Evolutionary conservation across 768 basidiomycete species (phyloP), one percentile per base, ranked within the genome.

Genomic region (Crepidotus variabilis): DNA sequence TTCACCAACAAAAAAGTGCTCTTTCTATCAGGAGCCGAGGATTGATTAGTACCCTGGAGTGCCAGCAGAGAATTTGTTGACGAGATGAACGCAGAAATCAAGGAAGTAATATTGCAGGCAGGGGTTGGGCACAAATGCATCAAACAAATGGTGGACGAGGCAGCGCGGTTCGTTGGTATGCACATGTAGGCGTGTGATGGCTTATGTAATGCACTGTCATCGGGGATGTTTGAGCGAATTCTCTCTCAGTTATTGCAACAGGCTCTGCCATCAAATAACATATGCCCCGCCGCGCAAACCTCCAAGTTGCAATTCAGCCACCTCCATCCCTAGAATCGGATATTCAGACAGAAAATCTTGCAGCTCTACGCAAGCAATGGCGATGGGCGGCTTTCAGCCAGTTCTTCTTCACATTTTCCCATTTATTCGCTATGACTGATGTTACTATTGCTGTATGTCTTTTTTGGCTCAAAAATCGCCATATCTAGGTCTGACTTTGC

Each of bases 351-450:
- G 68, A 76, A 45, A 75, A 83, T 63, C 68, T 88, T 52, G 58
- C 67, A 47, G 65, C 74, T 24, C 85, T 97, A 51, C 80, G 94
- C 55, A 84, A 76, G 56, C 83, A 92, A 60, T 95, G 92, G 92
- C 87, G 90, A 78, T 96, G 92, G 92, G 94, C 94, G 5, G 88
- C 88, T 22, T 89, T 94, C 71, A 82, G 83, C 71, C 92, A 95
- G 69, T 95, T 96, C 79, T 87, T 92, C 73, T 87, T 81, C 69
- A 92, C 88, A 23, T 96, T 95, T 73, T 78, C 81, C 49, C 80
- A 81, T 50, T 77, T 94, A 55, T 82, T 95, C 61, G 77, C 84
- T 36, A 78, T 88, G 75, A 72, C 80, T 46, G 88, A 90, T 64
- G 81, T 94, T 59, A 77, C 89, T 45, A 72, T 91, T 39, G 67